Evolutionary conservation across 2,329 filamentous ascomycete species (phyloP), one percentile per base, ranked within the genome.

Genomic region (Microdochium nivale): DNA sequence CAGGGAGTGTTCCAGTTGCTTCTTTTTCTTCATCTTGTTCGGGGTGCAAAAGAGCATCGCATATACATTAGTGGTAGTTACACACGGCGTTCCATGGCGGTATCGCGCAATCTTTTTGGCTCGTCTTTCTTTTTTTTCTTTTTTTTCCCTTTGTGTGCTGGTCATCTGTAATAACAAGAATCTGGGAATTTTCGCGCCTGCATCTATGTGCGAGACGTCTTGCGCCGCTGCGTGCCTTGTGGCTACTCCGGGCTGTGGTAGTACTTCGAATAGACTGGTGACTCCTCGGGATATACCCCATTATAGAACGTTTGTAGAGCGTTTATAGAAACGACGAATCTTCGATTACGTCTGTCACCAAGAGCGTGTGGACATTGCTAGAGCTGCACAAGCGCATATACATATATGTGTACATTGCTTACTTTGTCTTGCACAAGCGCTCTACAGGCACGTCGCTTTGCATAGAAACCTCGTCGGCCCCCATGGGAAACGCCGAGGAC

Each of bases 1-100:
- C 4, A 4, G 35, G 35, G 35, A 40, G n/a, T n/a, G n/a, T n/a
- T n/a, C n/a, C n/a, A n/a, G n/a, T n/a, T n/a, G n/a, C n/a, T n/a
- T n/a, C n/a, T n/a, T n/a, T n/a, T n/a, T n/a, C n/a, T n/a, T n/a
- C n/a, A n/a, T n/a, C n/a, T n/a, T n/a, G n/a, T n/a, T n/a, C n/a
- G n/a, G 37, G 37, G 19, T 27, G 16, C 37, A 32, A 43, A 37
- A 21, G 25, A 49, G 35, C 48, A 35, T 33, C 24, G 27, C 30
- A 35, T 16, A 16, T 24, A 51, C 53, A 23, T 49, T 52, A 25
- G 40, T 51, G 40, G 47, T 51, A n/a, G n/a, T n/a, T n/a, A 44
- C 32, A 55, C 44, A 53, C 51, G 53, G 51, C 49, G 51, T 55
- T 51, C 49, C 35, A 47, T 37, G 49, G 35, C 51, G 49, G 35